Evolutionary conservation across 2,329 filamentous ascomycete genomes (phyloP), one percentile per base, ranked within the genome.

Genomic region (Colletotrichum shisoi): DNA sequence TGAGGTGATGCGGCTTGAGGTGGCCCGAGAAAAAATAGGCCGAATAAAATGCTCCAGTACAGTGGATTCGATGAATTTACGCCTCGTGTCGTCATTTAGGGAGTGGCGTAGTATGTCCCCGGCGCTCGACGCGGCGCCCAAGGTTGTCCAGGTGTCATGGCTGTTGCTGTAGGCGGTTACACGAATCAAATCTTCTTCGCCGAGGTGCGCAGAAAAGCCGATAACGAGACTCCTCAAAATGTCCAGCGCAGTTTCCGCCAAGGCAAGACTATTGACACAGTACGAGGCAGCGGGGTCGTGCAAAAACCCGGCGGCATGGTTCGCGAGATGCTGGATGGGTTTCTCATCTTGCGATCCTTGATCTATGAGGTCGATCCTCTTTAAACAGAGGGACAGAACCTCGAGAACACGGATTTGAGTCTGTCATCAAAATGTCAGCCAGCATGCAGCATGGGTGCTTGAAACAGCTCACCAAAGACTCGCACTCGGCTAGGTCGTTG

Each of bases 41-140:
- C 88, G 88, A 57, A 94, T 82, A 72, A 88, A 88, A 72, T 79
- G 78, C 69, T 84, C 81, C 4, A 94, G 83, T 63, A 93, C 80
- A 45, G 82, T 78, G n/a, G 82, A 79, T 19, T 83, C 79, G 70
- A 88, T 79, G 70, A 87, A 84, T 3, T 68, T 27, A n/a, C 68
- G 31, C 58, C 73, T 21, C 15, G 52, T 64, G 0, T 67, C 59
- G 11, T 31, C 34, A 7, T 65, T 15, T 5, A 80, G 57, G 1
- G 77, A 73, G 1, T 69, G 21, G 1, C 72, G 49, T 4, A 84
- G 69, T 1, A 84, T 68, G 2, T 54, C 44, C 0, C 46, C 45
- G 1, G 83, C 79, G 0, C 71, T 57, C 0, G 57, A n/a, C 5
- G 76, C 72, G 1, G 78, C 74, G 3, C 71, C 57, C 1, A 63